Base-by-base conservation (phyloP, 805 yeast genomes). In the Kuraishia ogatae region DNA sequence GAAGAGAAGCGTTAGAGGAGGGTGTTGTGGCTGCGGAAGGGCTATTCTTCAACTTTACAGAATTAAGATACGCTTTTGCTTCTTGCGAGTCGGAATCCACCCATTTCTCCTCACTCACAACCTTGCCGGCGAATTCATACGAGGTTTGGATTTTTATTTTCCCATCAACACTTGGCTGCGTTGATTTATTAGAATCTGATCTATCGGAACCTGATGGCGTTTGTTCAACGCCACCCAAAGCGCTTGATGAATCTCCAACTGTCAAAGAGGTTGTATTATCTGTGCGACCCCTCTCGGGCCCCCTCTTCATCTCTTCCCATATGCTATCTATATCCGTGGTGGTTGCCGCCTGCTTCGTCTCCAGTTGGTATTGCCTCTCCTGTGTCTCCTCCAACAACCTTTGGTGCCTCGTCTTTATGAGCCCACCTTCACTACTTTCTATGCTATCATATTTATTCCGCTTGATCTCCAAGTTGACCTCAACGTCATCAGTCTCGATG, bases 61-160 rank as follows among this genome's bases (percentile, higher is more conserved):
- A 82, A 57, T 79, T 81, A 49, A 89, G 67, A 63, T 85, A 90
- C 20, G 92, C 97, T 60, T 82, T 82, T 0, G 96, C 98, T 66
- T 90, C 97, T 15, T 94, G 94, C 8, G 96, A 87, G 50, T 81
- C 76, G 7, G 78, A 79, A 51, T 82, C 86, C 1, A 94, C 97
- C 69, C 78, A 74, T 68, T 89, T 90, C 57, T 85, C 84, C 63
- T 92, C 97, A 0, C 86, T 81, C 1, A 87, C 76, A 2, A 83
- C 74, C 62, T 87, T 87, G 5, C 97, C 97, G 0, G 99, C 98
- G 76, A 90, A 93, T 56, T 88, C 87, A 66, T 89, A 93, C 2
- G 84, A 81, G 58, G 94, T 77, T 57, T 81, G 84, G 55, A 93
- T 91, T 61, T 82, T 81, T 55, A 93, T 79, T 64, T 78, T 78